These are phyloP conservation scores for Trichoderma guizhouense DNA, from an alignment of 2,329 filamentous ascomycete species.

Conservation along the genomic window DNA sequence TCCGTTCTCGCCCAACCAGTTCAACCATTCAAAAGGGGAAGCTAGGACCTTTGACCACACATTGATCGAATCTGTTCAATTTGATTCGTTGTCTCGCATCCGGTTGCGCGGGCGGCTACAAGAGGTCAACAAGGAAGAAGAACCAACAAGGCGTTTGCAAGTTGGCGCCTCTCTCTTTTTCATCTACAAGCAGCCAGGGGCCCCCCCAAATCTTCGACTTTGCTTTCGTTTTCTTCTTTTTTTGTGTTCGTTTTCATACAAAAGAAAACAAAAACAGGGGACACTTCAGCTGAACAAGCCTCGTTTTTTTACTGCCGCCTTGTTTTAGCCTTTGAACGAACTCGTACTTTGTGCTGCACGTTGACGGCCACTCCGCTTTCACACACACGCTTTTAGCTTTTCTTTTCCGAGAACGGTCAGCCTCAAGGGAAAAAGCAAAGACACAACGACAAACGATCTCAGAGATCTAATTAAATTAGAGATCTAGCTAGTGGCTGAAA, in stretches of 20 bases:
- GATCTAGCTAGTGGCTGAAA: background rate
- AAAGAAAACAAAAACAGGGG: background rate
- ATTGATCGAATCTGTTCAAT: background rate
- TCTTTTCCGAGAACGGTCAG: slow-evolving; percentile 13
- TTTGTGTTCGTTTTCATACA: slow-evolving; percentile 10
- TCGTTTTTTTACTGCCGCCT: background rate
- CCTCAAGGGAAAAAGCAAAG: background rate
- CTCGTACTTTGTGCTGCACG: slow-evolving; percentile 4
- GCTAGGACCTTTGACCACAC: background rate
- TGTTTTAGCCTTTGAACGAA: slow-evolving; percentile 12
- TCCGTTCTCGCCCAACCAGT: background rate
- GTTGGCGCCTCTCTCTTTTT: background rate
- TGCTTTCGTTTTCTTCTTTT: background rate
- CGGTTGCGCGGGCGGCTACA: slow-evolving; percentile 1
- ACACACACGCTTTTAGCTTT: slow-evolving; percentile 12
- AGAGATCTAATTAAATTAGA: background rate
- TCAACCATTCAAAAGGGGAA: slow-evolving; percentile 1
- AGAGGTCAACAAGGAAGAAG: background rate
- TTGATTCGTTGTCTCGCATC: slow-evolving; percentile 10
- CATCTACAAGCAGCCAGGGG: slow-evolving; percentile 3
- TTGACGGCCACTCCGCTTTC: slow-evolving; percentile 11
- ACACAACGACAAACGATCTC: background rate
- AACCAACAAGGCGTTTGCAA: slow-evolving; percentile 1
- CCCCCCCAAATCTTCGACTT: background rate
- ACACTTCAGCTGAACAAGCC: slow-evolving; percentile 8